Evolutionary conservation across 805 yeast species (phyloP).

Genomic region (Blastobotrys terrestris): DNA sequence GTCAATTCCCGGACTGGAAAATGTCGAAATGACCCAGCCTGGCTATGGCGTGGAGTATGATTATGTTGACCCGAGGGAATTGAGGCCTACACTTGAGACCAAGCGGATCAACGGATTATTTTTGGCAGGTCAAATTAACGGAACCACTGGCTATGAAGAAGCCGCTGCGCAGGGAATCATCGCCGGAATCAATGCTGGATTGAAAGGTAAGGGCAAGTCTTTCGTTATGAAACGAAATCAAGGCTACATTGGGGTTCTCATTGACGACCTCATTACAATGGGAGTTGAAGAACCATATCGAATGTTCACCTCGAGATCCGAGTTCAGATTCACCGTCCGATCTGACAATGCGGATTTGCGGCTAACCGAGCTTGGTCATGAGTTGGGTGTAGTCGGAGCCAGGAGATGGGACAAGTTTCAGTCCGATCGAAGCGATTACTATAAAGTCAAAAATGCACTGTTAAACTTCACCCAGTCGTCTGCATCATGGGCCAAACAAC

Average conservation of each 20-base stretch:
- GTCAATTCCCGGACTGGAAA: slow-evolving; percentile 82
- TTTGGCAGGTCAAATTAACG: slow-evolving; percentile 96
- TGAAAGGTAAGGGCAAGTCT: slow-evolving; percentile 32
- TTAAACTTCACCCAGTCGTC: slow-evolving; percentile 44
- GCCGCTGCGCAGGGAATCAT: slow-evolving; percentile 96
- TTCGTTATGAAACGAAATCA: slow-evolving; percentile 65
- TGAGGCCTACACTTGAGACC: slow-evolving; percentile 72
- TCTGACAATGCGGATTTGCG: slow-evolving; percentile 92
- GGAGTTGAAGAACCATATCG: slow-evolving; percentile 97
- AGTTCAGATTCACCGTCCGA: slow-evolving; percentile 81
- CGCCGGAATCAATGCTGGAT: slow-evolving; percentile 94
- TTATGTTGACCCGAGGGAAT: slow-evolving; percentile 88
- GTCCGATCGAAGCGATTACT: slow-evolving; percentile 40
- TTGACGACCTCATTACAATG: slow-evolving; percentile 89
- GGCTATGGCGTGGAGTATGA: slow-evolving; percentile 99
- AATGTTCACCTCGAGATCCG: slow-evolving; percentile 96
- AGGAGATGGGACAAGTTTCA: slow-evolving; percentile 47
- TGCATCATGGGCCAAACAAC: slow-evolving; percentile 47
- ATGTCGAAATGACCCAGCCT: slow-evolving; percentile 83
- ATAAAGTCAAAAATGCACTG: slow-evolving; percentile 42
- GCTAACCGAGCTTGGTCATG: slow-evolving; percentile 62
- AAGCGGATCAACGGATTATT: slow-evolving; percentile 70
- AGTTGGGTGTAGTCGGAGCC: slow-evolving; percentile 59
- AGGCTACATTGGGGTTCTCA: slow-evolving; percentile 86
- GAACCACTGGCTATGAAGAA: slow-evolving; percentile 98